These are phyloP conservation scores for Tubosaeta sp. DNA, from an alignment of 768 basidiomycete species.

Conservation along the genomic window DNA sequence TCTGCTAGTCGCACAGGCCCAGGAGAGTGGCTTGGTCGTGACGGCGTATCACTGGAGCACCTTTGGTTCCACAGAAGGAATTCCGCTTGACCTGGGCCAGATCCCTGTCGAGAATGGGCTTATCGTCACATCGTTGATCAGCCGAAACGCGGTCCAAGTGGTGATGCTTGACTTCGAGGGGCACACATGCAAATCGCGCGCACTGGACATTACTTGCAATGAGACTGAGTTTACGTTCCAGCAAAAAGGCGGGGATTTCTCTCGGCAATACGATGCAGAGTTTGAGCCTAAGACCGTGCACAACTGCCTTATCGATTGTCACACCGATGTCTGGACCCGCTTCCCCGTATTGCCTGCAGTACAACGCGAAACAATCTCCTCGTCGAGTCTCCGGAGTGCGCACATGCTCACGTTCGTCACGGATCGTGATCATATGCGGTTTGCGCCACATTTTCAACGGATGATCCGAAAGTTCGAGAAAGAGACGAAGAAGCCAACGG, in stretches of 20 bases:
- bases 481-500: slow-evolving; percentile 49
- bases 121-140: slow-evolving; percentile 43
- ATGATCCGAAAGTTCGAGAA: slow-evolving; percentile 46
- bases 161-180: slow-evolving; percentile 34
- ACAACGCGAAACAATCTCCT: slow-evolving; percentile 39
- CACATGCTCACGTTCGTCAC: slow-evolving; percentile 44
- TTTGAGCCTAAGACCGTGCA: slow-evolving; percentile 28
- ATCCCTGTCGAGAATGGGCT: slow-evolving; percentile 19
- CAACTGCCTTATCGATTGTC: slow-evolving; percentile 54
- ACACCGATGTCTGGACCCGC: slow-evolving; percentile 55
- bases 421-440: slow-evolving; percentile 32
- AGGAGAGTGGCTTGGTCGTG: slow-evolving; percentile 4
- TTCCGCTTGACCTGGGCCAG: slow-evolving; percentile 31
- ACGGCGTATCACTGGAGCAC: slow-evolving; percentile 52
- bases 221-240: slow-evolving; percentile 54
- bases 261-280: slow-evolving; percentile 5
- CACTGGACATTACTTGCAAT: slow-evolving; percentile 50
- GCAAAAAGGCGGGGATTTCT: slow-evolving; percentile 31
- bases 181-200: slow-evolving; percentile 37
- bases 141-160: slow-evolving; percentile 40
- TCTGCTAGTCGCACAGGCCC: slow-evolving; percentile 34
- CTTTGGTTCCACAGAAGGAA: slow-evolving; percentile 49
- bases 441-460: slow-evolving; percentile 40
- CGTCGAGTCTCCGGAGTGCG: slow-evolving; percentile 29
- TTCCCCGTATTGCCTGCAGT: slow-evolving; percentile 57